Evolutionary conservation across 192 early-diverging fungal species (phyloP), one percentile per base, ranked within the genome.

Genomic region (Hyaloraphidium curvatum): DNA sequence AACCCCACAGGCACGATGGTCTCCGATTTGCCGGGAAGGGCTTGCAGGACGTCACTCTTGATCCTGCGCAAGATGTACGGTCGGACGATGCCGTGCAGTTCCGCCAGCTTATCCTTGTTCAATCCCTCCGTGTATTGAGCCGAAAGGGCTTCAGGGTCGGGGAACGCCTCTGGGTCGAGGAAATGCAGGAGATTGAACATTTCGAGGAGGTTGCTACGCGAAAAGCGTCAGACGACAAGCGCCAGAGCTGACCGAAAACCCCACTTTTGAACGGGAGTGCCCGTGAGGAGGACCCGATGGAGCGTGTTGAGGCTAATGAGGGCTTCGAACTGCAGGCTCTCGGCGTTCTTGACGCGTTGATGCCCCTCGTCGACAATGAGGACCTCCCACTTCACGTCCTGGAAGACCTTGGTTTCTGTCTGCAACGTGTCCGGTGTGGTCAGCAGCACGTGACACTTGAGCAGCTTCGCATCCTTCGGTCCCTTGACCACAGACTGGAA

Each of bases 311-410:
- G 55, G 30, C 68, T 61, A n/a, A 66, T 61, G 14, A 78, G 59
- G 39, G 72, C 66, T 16, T 58, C 40, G 55, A 82, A 84, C 17
- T 79, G 60, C 50, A 71, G 62, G 40, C 66, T 71, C 39, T 60
- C 59, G 53, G 82, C 75, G 55, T 80, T 83, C 65, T 88, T 87
- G 26, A 87, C 61, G 27, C 84, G 71, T n/a, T n/a, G n/a, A 40
- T 87, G 84, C 0, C 79, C 83, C 55, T 87, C 83, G 57, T 87
- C 84, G 13, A 83, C 75, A 2, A 84, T 57, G 28, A 87, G 31
- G n/a, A 59, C 66, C 17, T 74, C 69, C 75, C 81, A 87, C 2
- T 64, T 60, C 43, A 83, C 67, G 11, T 57, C 51, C 14, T 52
- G 50, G 54, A 81, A 73, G n/a, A 71, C 57, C 0, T 30, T 31